Evolutionary conservation across 345 rosid genomes (phyloP).

Genomic region (Cardamine occulta): DNA sequence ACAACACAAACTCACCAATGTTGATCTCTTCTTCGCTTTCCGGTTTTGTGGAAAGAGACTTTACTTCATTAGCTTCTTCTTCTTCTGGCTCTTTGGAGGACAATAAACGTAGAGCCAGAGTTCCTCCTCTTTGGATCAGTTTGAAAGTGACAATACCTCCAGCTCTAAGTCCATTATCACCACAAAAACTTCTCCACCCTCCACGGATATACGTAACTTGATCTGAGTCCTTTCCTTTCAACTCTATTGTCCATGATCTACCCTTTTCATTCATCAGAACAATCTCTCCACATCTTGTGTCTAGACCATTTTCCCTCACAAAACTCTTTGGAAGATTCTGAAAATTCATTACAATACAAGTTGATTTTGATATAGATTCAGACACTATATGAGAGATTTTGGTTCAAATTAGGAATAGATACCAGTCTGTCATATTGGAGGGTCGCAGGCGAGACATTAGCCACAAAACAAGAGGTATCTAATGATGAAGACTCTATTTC

Average conservation of each 20-base stretch:
- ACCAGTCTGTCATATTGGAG: conserved; percentile 24
- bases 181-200: conserved; percentile 34
- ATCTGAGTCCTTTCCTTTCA: neutral
- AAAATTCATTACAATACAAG: neutral
- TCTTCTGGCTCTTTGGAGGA: neutral
- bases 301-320: conserved; percentile 8
- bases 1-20: neutral
- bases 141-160: conserved; percentile 15
- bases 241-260: neutral
- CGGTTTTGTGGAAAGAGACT: neutral
- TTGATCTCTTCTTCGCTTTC: conserved; percentile 16
- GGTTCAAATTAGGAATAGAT: neutral
- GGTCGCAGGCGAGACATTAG: neutral
- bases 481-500: neutral
- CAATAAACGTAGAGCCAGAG: conserved; percentile 18
- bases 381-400: neutral
- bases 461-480: conserved; percentile 18
- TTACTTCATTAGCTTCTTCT: neutral
- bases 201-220: too few species aligned
- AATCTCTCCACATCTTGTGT: conserved; percentile 11
- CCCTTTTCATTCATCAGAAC: conserved; percentile 29
- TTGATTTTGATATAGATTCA: neutral
- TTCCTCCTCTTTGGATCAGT: conserved; percentile 10
- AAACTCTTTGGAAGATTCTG: neutral
- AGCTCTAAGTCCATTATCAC: conserved; percentile 2